Percentiles rank a stretch among this genome's conserved stretches.
Conservation (phyloP, 2,329 filamentous ascomycete genomes). For the Thelonectria discophora region DNA sequence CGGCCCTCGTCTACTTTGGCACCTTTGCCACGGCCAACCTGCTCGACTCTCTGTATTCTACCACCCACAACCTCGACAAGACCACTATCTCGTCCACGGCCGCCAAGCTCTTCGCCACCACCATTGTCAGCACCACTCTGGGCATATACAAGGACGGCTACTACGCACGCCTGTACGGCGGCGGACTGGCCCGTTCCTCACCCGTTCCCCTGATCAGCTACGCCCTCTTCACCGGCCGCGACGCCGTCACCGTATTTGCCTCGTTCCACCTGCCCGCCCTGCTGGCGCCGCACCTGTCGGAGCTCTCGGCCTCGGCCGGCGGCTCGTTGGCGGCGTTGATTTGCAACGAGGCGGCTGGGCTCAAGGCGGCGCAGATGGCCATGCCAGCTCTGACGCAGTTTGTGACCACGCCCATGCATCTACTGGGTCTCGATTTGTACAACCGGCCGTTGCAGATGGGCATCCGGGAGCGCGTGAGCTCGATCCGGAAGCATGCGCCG, state of each 20-base stretch:
- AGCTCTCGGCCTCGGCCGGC: conserved; percentile 31
- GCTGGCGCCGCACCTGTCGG: conserved; percentile 36
- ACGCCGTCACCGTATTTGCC: conserved; percentile 39
- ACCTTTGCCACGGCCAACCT: conserved; percentile 41
- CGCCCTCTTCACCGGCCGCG: conserved; percentile 33
- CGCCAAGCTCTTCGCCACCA: conserved; percentile 38
- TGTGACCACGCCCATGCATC: conserved; percentile 38
- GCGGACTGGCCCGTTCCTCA: conserved; percentile 19
- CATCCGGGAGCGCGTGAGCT: conserved; percentile 30
- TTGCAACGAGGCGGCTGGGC: conserved; percentile 34
- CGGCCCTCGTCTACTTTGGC: conserved; percentile 41
- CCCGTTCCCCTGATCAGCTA: conserved; percentile 37
- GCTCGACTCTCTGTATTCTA: conserved; percentile 38
- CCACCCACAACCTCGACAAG: conserved; percentile 30
- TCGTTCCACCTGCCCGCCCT: conserved; percentile 40
- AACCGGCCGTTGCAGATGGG: conserved; percentile 29
- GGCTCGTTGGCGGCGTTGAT: conserved; percentile 33
- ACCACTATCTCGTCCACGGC: conserved; percentile 34
- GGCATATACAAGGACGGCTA: conserved; percentile 40
- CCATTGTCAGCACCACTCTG: conserved; percentile 33
- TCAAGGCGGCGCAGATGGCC: conserved; percentile 37
- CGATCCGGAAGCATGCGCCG: conserved; percentile 22
- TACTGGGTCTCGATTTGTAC: conserved; percentile 36
- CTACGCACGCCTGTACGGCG: conserved; percentile 26
- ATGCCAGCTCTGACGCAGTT: conserved; percentile 38